These are phyloP conservation scores for Cotoneaster glaucophyllus DNA, from an alignment of 306 rosid species.

Conservation along the genomic window DNA sequence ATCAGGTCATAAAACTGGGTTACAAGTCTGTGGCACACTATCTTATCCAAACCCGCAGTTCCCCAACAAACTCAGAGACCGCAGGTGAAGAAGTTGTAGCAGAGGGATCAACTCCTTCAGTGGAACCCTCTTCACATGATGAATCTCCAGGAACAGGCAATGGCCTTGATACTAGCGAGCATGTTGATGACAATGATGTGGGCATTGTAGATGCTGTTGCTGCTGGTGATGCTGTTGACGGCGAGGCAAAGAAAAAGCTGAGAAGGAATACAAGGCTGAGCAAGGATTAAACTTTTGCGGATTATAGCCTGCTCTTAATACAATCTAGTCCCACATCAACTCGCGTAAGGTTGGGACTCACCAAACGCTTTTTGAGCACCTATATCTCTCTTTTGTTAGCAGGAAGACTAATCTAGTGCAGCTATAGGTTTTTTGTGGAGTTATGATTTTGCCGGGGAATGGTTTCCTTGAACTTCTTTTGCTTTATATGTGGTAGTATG, in stretches of 20 bases:
- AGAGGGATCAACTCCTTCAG: constrained; percentile 10
- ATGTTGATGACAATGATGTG: constrained; percentile 1
- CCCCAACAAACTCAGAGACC: constrained; percentile 3
- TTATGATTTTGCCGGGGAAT: neutral
- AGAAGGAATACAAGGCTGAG: constrained; percentile 7
- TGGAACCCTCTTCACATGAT: neutral
- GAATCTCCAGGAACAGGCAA: neutral
- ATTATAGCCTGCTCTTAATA: neutral
- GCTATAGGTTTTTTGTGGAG: neutral
- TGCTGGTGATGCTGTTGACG: constrained; percentile 1
- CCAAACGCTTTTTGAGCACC: neutral
- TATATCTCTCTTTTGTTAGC: neutral
- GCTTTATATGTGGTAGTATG: neutral
- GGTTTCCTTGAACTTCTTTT: neutral
- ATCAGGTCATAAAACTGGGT: constrained; percentile 31
- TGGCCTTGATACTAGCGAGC: neutral
- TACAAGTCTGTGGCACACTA: constrained; percentile 52
- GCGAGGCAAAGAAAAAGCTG: neutral
- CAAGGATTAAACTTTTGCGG: neutral
- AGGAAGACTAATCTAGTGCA: neutral
- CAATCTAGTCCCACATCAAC: neutral
- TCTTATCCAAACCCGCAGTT: constrained; percentile 35
- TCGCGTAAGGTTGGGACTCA: neutral
- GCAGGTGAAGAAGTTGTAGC: constrained; percentile 3
- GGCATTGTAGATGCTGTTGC: neutral